Evolutionary conservation across 257 asterid genomes (phyloP).

Genomic region (Fraxinus excelsior): DNA sequence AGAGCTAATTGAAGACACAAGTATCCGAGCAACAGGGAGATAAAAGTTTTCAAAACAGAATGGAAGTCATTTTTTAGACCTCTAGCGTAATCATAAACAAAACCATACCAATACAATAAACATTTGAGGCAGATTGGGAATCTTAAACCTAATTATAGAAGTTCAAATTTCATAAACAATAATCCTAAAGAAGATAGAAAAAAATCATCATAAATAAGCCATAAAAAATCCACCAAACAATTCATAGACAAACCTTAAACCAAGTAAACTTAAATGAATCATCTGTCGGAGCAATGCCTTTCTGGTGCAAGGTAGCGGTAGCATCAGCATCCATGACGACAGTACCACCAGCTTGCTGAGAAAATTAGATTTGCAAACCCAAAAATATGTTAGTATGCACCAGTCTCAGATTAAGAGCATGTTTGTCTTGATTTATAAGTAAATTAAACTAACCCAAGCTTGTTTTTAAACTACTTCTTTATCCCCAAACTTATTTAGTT

Average conservation of each 20-base stretch:
- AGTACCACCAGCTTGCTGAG: constrained; percentile 74
- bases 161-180: neutral
- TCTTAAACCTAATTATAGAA: neutral
- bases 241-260: constrained; percentile 66
- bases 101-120: neutral
- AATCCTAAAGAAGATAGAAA: constrained; percentile 4
- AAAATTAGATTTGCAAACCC: constrained; percentile 11
- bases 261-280: constrained; percentile 82
- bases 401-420: constrained; percentile 8
- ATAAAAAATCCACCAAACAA: neutral
- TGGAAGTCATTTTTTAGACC: neutral
- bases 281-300: constrained; percentile 72
- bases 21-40: neutral
- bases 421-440: neutral
- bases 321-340: constrained; percentile 96
- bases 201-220: neutral
- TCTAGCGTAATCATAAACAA: neutral
- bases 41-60: neutral
- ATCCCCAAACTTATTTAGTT: neutral
- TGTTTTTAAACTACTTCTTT: neutral
- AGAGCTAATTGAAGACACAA: neutral
- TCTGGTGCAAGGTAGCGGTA: constrained; percentile 73
- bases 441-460: neutral
- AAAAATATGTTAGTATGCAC: constrained; percentile 25
- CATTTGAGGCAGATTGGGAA: constrained; percentile 12